Conservation (phyloP, 2,329 filamentous ascomycete genomes). For the Furcasterigmium sp. region DNA sequence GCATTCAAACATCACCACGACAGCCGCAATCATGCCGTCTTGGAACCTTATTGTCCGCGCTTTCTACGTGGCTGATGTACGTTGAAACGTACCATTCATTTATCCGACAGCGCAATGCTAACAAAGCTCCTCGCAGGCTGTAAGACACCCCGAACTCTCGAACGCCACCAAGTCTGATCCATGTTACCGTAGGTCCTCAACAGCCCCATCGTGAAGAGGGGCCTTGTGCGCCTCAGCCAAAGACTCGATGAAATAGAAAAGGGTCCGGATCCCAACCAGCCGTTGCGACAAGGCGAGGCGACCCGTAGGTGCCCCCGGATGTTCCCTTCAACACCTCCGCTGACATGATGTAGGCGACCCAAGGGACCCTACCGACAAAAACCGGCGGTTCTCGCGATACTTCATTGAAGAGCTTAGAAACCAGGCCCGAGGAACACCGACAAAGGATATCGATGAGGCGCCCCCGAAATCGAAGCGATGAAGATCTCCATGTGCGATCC, state of each 20-base stretch:
- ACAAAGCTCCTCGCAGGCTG: no score
- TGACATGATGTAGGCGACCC: background rate
- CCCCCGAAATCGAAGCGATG: background rate
- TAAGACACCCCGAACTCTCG: no score
- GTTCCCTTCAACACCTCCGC: background rate
- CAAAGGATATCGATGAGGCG: conserved; percentile 20
- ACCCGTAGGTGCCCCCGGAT: conserved; percentile 29
- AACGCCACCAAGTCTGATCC: no score
- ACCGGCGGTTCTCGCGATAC: conserved; percentile 21
- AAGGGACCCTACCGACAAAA: background rate
- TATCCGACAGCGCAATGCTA: no score
- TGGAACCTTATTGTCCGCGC: no score
- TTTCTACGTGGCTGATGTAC: no score
- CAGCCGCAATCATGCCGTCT: no score
- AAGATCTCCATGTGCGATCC: no score
- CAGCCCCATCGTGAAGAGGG: no score
- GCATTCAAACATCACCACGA: no score
- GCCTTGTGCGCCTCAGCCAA: background rate
- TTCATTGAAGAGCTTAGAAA: conserved; percentile 48
- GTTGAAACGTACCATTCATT: no score
- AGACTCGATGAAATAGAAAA: conserved; percentile 21
- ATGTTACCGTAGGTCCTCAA: no score
- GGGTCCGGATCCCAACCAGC: conserved; percentile 45
- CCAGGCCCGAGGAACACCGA: conserved; percentile 40
- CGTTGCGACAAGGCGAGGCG: conserved; percentile 45